phyloP scores from a whole-genome alignment of 495 filamentous ascomycete genomes.

The Pyrenula aspistea region DNA sequence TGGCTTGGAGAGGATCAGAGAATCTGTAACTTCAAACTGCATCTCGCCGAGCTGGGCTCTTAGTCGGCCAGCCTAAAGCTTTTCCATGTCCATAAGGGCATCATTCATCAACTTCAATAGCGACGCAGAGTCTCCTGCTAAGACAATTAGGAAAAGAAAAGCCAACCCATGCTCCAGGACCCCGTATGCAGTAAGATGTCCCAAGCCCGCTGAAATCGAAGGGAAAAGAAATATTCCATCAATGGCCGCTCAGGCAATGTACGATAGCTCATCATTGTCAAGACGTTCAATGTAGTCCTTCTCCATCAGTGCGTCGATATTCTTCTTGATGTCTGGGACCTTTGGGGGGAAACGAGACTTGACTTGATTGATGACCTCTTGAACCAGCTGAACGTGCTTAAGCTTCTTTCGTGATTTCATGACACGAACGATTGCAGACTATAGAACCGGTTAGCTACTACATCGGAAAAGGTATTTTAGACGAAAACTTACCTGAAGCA shows the following conservation, averaged over 20 bases:
- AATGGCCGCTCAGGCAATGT: constrained; percentile 52
- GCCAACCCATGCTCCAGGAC: neutral
- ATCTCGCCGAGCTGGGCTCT: too few relatives aligned
- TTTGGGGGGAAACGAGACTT: constrained; percentile 88
- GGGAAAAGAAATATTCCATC: neutral
- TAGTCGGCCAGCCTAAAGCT: too few relatives aligned
- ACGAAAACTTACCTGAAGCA: constrained; percentile 73
- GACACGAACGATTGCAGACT: constrained; percentile 98
- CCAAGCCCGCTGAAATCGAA: neutral
- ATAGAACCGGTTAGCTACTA: constrained; percentile 12
- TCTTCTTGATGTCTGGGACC: constrained; percentile 94
- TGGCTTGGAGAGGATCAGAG: too few relatives aligned
- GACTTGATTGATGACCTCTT: constrained; percentile 92
- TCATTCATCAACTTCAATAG: neutral
- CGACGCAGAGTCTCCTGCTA: too few relatives aligned
- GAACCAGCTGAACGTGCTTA: constrained; percentile 88
- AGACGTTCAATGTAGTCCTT: constrained; percentile 97
- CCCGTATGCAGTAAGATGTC: neutral
- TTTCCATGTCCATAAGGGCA: neutral
- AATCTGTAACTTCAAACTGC: too few relatives aligned
- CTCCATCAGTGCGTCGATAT: constrained; percentile 96
- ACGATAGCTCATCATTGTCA: constrained; percentile 87
- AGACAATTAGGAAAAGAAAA: neutral
- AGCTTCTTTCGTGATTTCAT: constrained; percentile 99
- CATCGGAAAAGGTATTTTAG: constrained; percentile 4